These are phyloP conservation scores for Colletotrichum salicis DNA, from an alignment of 2,329 filamentous ascomycete species.

Conservation along the genomic window DNA sequence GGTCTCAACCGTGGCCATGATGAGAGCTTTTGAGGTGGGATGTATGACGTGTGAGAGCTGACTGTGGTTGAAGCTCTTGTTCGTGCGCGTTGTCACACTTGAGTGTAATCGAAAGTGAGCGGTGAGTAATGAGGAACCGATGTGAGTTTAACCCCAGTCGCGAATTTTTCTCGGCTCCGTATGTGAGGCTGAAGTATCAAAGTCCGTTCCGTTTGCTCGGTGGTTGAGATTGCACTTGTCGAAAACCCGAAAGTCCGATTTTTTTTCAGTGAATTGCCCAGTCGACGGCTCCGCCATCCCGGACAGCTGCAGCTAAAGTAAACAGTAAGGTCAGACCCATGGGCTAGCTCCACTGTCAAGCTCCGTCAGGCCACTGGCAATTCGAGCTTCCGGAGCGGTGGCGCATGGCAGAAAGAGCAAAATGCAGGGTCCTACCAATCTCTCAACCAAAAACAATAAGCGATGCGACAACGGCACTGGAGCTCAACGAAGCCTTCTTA, in stretches of 20 bases:
- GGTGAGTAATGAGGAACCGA: not conserved
- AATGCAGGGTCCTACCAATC: constrained; percentile 31
- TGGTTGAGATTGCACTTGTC: constrained; percentile 15
- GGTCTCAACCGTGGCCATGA: constrained; percentile 48
- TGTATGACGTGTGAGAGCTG: constrained; percentile 27
- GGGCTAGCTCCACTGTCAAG: not conserved
- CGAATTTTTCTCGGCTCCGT: constrained; percentile 9
- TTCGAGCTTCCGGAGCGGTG: constrained; percentile 30
- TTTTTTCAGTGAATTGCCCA: constrained; percentile 19
- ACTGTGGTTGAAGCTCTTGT: not conserved
- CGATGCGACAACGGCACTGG: constrained; percentile 12
- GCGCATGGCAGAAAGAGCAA: constrained; percentile 34
- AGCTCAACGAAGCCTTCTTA: constrained; percentile 23
- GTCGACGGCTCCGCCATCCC: constrained; percentile 28
- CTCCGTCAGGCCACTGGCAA: constrained; percentile 32
- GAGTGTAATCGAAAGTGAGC: not conserved
- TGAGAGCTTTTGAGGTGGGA: not conserved
- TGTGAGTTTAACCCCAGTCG: not conserved
- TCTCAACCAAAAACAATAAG: constrained; percentile 34
- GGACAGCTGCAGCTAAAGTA: constrained; percentile 7
- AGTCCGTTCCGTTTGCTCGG: constrained; percentile 19
- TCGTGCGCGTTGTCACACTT: not conserved
- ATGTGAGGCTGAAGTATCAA: constrained; percentile 8
- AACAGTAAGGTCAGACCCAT: not conserved
- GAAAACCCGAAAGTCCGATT: constrained; percentile 33